Evolutionary conservation across 2,329 filamentous ascomycete species (phyloP).

Genomic region (Tricladium varicosporioides): DNA sequence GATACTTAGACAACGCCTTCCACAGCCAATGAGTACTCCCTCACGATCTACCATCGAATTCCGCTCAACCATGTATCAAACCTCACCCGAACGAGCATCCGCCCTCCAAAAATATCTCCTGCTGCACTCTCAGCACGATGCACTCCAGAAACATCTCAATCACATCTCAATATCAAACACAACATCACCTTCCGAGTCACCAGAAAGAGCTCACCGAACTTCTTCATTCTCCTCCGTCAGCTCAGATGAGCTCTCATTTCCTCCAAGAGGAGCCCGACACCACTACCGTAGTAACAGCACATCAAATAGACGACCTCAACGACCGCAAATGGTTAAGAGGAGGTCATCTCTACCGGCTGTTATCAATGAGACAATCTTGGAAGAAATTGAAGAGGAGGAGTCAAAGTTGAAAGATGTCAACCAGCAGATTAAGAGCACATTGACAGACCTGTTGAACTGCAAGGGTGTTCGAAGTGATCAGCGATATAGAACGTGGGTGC

Average conservation of each 20-base stretch:
- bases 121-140: conserved; percentile 34
- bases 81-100: conserved; percentile 31
- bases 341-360: conserved; percentile 27
- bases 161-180: conserved; percentile 22
- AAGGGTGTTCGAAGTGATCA: conserved; percentile 46
- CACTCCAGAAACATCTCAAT: conserved; percentile 34
- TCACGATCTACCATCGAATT: no score
- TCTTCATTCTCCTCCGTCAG: not conserved
- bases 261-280: conserved; percentile 5
- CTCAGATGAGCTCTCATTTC: conserved; percentile 5
- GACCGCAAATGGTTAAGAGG: conserved; percentile 10
- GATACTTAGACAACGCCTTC: no score
- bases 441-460: conserved; percentile 53
- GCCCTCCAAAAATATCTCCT: conserved; percentile 37
- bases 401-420: conserved; percentile 46
- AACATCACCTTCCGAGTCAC: conserved; percentile 7
- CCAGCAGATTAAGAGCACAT: conserved; percentile 50
- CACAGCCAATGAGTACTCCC: no score
- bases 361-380: conserved; percentile 23
- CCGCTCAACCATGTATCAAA: conserved; percentile 18
- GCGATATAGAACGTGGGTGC: conserved; percentile 48
- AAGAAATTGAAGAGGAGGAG: conserved; percentile 30
- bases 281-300: conserved; percentile 16
- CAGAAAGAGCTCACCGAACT: conserved; percentile 7
- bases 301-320: not conserved